These are phyloP conservation scores for Pseudomonodictys pantanalensis DNA, from an alignment of 495 filamentous ascomycete species.

Conservation along the genomic window DNA sequence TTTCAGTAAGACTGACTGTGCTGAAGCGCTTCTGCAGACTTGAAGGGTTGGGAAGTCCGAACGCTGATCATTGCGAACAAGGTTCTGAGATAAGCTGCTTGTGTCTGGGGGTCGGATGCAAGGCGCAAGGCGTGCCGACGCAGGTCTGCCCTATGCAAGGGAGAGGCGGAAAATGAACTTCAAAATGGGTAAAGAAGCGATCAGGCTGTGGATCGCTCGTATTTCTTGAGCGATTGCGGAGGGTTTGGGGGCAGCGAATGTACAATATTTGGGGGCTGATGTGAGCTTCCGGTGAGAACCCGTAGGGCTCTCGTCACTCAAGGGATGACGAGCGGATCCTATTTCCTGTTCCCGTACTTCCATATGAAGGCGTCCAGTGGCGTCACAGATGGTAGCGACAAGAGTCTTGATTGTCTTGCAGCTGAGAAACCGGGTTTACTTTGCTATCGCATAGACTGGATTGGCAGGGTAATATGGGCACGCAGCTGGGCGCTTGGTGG, in stretches of 20 bases:
- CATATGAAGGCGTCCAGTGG: no score
- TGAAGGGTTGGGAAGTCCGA: no score
- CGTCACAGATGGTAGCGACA: no score
- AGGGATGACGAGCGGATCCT: no score
- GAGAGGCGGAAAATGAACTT: slow-evolving; percentile 10
- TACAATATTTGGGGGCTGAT: no score
- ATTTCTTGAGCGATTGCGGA: no score
- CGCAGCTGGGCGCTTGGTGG: background rate
- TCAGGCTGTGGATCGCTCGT: background rate
- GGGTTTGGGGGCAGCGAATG: no score
- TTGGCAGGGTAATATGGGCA: slow-evolving; percentile 1
- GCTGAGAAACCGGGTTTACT: background rate
- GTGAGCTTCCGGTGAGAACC: no score
- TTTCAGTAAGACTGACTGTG: background rate
- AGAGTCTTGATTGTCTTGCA: slow-evolving; percentile 4
- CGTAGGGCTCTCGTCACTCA: no score
- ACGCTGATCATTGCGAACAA: background rate
- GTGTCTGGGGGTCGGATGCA: background rate
- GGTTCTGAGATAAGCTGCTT: slow-evolving; percentile 20
- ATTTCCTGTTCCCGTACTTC: no score
- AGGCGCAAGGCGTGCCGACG: background rate
- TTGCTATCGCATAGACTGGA: slow-evolving; percentile 2
- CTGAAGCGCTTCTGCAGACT: no score
- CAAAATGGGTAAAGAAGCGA: background rate
- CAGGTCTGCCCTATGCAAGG: background rate